A percentile compares a stretch with the other conserved stretches of the same genome.
phyloP scores from a whole-genome alignment of 805 yeast species.

The Kluyveromyces dobzhanskii region DNA sequence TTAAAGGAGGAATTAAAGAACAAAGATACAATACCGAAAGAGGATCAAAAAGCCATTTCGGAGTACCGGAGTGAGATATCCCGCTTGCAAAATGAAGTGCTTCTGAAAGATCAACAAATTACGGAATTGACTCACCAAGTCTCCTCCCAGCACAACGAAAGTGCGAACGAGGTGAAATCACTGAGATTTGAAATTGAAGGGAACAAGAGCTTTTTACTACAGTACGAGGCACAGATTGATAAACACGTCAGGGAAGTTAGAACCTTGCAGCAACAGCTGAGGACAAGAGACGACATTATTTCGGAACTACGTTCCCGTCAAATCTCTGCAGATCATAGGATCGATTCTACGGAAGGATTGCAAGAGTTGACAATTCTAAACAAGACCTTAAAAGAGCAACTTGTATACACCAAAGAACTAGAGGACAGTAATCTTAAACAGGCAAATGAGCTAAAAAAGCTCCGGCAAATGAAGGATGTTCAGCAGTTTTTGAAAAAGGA shows the following conservation, averaged over 20 bases:
- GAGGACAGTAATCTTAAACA: slow-evolving; percentile 48
- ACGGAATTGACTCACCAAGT: slow-evolving; percentile 33
- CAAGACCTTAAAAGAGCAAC: slow-evolving; percentile 34
- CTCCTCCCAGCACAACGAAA: slow-evolving; percentile 12
- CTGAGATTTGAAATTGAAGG: slow-evolving; percentile 14
- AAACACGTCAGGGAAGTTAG: slow-evolving; percentile 16
- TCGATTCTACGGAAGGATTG: slow-evolving; percentile 25
- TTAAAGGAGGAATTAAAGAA: slow-evolving; percentile 13
- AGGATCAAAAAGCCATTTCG: slow-evolving; percentile 30
- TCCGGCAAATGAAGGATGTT: slow-evolving; percentile 29
- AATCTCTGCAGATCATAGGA: slow-evolving; percentile 29
- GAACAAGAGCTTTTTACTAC: slow-evolving; percentile 13
- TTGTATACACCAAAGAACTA: slow-evolving; percentile 36
- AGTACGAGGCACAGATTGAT: slow-evolving; percentile 21
- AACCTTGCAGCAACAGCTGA: slow-evolving; percentile 14
- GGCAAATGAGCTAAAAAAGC: slow-evolving; percentile 41
- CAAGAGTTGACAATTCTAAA: slow-evolving; percentile 29
- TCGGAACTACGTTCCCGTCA: slow-evolving; percentile 26
- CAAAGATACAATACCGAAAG: slow-evolving; percentile 19
- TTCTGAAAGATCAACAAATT: slow-evolving; percentile 19
- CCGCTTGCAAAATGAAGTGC: slow-evolving; percentile 23
- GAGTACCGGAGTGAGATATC: slow-evolving; percentile 18
- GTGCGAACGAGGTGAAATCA: slow-evolving; percentile 13
- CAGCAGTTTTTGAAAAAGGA: slow-evolving; percentile 20
- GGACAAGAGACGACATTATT: slow-evolving; percentile 21